Base-by-base conservation (phyloP, 225 moss, liverwort and hornwort genomes). In the Thuidium tamariscinum region DNA sequence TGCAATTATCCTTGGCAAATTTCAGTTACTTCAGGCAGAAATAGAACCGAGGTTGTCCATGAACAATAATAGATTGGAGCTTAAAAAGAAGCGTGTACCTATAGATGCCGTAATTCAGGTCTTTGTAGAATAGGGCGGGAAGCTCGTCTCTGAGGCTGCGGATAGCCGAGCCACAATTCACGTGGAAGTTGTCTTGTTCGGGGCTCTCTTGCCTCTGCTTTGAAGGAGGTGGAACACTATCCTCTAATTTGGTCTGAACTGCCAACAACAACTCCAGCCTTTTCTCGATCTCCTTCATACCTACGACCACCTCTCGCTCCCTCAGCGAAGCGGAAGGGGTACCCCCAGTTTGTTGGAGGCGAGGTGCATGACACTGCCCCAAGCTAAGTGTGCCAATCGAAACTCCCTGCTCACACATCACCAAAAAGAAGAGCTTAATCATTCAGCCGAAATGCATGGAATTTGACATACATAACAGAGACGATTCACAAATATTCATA, bases 101-200 rank as follows among this genome's bases (percentile, higher is more conserved):
- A 93, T 97, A 99, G 67, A 99, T 99, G 86, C 94, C 99, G 79
- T 95, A 97, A 76, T 91, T 96, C 20, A 99, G 82, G 61, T 94
- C 96, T 82, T 94, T 94, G 92, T 97, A 97, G 84, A 99, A 99
- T 80, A 97, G 82, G 74, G 91, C 87, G 7, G 99, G 99, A 63
- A 99, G 91, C 87, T 99, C 99, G 62, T 99, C 99, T 84, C 99
- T 88, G 66, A 99, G 89, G 34, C 91, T 95, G 79, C 97, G 97
- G 75, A 99, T 97, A 70, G 96, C 99, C 66, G 96, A 91, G 66
- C 97, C 99, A 23, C 95, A 94, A 65, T 99, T 99, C 52, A 95
- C 95, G 69, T 99, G 91, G 67, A 93, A 93, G 57, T 93, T 91
- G 19, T 92, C 93, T 57, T 85, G 84, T 63, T 87, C 92, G 37